Evolutionary conservation across 1,284 basidiomycete species (phyloP).

Genomic region (Leucocoprinus gongylophorus): DNA sequence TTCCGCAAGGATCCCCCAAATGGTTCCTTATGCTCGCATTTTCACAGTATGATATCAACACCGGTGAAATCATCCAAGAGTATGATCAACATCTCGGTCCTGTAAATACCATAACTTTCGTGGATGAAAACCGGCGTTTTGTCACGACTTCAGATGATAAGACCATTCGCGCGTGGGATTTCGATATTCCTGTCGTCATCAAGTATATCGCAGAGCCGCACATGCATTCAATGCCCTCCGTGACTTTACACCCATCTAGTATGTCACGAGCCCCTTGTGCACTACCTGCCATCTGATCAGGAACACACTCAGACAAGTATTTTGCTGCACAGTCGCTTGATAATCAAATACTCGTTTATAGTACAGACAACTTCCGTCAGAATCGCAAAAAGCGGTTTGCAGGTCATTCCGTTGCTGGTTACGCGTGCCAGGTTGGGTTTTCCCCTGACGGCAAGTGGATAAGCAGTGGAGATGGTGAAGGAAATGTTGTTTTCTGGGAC

Average conservation of each 20-base stretch:
- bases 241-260: conserved; percentile 92
- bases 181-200: conserved; percentile 97
- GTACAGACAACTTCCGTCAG: conserved; percentile 95
- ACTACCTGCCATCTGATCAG: conserved; percentile 11
- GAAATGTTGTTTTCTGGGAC: conserved; percentile 98
- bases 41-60: conserved; percentile 85
- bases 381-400: conserved; percentile 98
- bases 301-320: conserved; percentile 72
- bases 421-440: conserved; percentile 94
- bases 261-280: conserved; percentile 31
- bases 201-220: conserved; percentile 99
- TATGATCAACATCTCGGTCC: conserved; percentile 98
- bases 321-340: conserved; percentile 96
- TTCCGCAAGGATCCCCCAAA: not conserved
- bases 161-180: conserved; percentile 98
- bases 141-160: conserved; percentile 99
- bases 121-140: conserved; percentile 94
- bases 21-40: conserved; percentile 1
- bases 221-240: conserved; percentile 99
- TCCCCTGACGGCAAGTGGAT: conserved; percentile 98
- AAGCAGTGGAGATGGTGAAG: conserved; percentile 91
- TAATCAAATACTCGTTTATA: conserved; percentile 96
- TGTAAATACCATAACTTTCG: conserved; percentile 98
- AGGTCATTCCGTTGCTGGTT: conserved; percentile 94
- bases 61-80: conserved; percentile 93